Evolutionary conservation across 2,329 filamentous ascomycete species (phyloP).

Genomic region (Cytospora piceicola): DNA sequence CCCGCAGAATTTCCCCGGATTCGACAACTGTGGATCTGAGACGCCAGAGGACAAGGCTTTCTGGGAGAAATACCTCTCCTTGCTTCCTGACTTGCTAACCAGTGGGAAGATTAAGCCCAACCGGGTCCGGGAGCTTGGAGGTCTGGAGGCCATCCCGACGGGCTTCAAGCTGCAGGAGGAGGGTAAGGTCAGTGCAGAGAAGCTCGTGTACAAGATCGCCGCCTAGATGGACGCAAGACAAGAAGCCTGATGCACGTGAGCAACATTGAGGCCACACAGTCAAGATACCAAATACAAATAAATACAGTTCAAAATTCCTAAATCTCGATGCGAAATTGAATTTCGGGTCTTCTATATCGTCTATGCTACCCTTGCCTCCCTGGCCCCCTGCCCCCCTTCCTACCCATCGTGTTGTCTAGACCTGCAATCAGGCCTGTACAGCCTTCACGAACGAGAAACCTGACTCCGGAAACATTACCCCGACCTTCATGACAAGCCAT

Average conservation of each 20-base stretch:
- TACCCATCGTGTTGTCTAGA: background rate
- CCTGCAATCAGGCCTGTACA: background rate
- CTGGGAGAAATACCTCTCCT: constrained; percentile 40
- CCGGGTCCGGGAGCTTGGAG: constrained; percentile 36
- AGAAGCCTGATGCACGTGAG: background rate
- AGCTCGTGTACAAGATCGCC: constrained; percentile 40
- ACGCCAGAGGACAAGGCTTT: constrained; percentile 39
- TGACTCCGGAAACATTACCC: constrained; percentile 13
- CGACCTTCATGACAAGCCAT: constrained; percentile 14
- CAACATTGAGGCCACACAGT: too few relatives aligned
- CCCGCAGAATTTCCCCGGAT: constrained; percentile 34
- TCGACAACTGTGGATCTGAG: constrained; percentile 36
- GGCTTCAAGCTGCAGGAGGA: constrained; percentile 38
- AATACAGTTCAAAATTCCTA: background rate
- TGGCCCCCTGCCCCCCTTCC: background rate
- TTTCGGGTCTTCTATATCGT: too few relatives aligned
- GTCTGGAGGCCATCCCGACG: constrained; percentile 36
- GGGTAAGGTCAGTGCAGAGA: constrained; percentile 40
- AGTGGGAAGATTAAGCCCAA: constrained; percentile 40
- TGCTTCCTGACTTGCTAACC: constrained; percentile 36
- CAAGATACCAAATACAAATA: too few relatives aligned
- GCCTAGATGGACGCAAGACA: background rate
- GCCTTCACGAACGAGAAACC: constrained; percentile 21
- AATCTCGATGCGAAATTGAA: background rate
- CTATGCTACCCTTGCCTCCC: too few relatives aligned